These are phyloP conservation scores for Trametes maxima DNA, from an alignment of 768 basidiomycete species.

Conservation along the genomic window DNA sequence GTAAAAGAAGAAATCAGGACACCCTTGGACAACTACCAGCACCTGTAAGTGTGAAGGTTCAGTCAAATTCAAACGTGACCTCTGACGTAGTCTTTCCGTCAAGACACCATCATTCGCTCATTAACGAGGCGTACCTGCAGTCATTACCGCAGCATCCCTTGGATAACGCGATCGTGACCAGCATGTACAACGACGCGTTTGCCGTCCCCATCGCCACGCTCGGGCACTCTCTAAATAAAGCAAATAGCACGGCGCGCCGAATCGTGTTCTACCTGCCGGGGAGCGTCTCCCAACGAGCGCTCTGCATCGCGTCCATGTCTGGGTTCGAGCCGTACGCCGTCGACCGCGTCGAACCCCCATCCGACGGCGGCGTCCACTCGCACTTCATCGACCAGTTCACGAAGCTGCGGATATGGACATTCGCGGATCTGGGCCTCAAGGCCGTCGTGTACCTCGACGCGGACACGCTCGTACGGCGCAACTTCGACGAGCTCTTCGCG, in stretches of 20 bases:
- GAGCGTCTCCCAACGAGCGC: constrained; percentile 37
- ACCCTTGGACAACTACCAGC: neutral
- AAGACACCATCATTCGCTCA: constrained; percentile 16
- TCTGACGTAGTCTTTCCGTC: neutral
- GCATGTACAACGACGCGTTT: constrained; percentile 33
- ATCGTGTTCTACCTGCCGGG: constrained; percentile 35
- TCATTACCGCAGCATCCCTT: neutral
- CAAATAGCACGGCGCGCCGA: constrained; percentile 32
- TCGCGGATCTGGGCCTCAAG: constrained; percentile 35
- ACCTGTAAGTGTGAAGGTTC: neutral
- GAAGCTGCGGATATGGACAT: constrained; percentile 41
- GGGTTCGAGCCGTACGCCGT: constrained; percentile 41
- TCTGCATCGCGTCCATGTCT: constrained; percentile 38
- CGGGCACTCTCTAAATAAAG: constrained; percentile 32
- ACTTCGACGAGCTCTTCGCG: constrained; percentile 45
- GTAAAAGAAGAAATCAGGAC: neutral
- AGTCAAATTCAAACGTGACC: neutral
- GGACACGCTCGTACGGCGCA: constrained; percentile 42
- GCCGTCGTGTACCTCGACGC: constrained; percentile 42
- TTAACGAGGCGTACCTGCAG: constrained; percentile 11
- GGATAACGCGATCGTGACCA: constrained; percentile 31
- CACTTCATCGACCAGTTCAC: constrained; percentile 45
- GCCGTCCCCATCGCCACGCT: constrained; percentile 32
- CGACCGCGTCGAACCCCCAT: constrained; percentile 39
- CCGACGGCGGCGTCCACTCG: constrained; percentile 36